Evolutionary conservation across 495 filamentous ascomycete species (phyloP).

Genomic region (Cairneyella variabilis): DNA sequence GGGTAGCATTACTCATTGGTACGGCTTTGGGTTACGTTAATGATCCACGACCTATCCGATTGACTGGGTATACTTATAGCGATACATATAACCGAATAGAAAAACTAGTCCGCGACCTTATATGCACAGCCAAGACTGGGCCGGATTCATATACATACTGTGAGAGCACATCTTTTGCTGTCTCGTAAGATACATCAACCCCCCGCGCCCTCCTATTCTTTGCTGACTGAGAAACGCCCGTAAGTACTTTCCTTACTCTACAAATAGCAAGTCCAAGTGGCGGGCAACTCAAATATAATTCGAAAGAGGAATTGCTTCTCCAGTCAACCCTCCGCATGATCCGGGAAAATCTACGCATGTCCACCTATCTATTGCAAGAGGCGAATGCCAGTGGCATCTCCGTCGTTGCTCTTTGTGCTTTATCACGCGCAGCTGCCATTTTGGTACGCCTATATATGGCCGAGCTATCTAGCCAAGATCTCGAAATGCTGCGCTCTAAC

Average conservation of each 20-base stretch:
- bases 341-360: neutral
- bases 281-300: neutral
- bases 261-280: neutral
- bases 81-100: neutral
- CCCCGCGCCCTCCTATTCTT: neutral
- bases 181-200: neutral
- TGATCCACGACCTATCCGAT: neutral
- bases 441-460: neutral
- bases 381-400: neutral
- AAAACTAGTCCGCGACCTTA: neutral
- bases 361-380: neutral
- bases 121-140: constrained; percentile 1
- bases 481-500: neutral
- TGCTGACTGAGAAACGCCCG: neutral
- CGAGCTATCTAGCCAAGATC: neutral
- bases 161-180: neutral
- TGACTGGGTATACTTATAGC: neutral
- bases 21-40: neutral
- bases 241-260: neutral
- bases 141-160: neutral
- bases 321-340: neutral
- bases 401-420: neutral
- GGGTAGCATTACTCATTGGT: neutral
- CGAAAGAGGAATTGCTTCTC: neutral
- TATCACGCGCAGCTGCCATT: neutral